Evolutionary conservation across 192 early-diverging fungal genomes (phyloP).

Genomic region (Rhizophagus clarus): DNA sequence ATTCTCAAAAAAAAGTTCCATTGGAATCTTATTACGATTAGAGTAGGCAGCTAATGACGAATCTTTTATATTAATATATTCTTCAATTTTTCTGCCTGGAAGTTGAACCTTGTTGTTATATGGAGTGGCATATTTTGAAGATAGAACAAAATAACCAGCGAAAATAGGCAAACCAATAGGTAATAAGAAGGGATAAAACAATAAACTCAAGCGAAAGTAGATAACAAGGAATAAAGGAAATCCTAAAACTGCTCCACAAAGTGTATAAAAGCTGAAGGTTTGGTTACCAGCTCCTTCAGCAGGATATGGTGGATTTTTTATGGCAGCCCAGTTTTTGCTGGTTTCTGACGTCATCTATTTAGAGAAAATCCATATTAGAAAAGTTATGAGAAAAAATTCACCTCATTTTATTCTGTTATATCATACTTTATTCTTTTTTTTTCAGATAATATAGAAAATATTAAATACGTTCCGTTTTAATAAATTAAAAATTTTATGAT

Average conservation of each 20-base stretch:
- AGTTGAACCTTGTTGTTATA: slow-evolving; percentile 69
- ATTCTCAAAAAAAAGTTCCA: slow-evolving; percentile 96
- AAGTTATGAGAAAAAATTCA: too few relatives aligned
- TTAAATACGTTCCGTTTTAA: too few relatives aligned
- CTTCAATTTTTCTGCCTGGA: slow-evolving; percentile 79
- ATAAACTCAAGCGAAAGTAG: slow-evolving; percentile 64
- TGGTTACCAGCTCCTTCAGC: slow-evolving; percentile 87
- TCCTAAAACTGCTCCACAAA: slow-evolving; percentile 62
- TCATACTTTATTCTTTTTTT: too few relatives aligned
- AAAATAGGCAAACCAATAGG: slow-evolving; percentile 74
- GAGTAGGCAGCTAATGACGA: slow-evolving; percentile 72
- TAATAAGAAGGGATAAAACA: slow-evolving; percentile 61
- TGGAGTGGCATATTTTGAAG: slow-evolving; percentile 65
- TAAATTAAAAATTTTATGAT: too few relatives aligned
- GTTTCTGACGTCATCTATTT: slow-evolving; percentile 5
- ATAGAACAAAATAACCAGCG: slow-evolving; percentile 66
- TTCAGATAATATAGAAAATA: too few relatives aligned
- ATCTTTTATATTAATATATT: slow-evolving; percentile 91
- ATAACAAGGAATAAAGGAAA: slow-evolving; percentile 70
- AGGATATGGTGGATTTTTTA: slow-evolving; percentile 61
- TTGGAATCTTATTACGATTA: slow-evolving; percentile 88
- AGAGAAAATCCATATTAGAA: neutral
- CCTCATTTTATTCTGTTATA: too few relatives aligned
- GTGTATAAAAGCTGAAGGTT: slow-evolving; percentile 74
- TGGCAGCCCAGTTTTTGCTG: slow-evolving; percentile 49